Percentiles rank a stretch among this genome's conserved stretches.
These are phyloP conservation scores for Huntiella savannae DNA, from an alignment of 2,329 filamentous ascomycete species.

Conservation along the genomic window DNA sequence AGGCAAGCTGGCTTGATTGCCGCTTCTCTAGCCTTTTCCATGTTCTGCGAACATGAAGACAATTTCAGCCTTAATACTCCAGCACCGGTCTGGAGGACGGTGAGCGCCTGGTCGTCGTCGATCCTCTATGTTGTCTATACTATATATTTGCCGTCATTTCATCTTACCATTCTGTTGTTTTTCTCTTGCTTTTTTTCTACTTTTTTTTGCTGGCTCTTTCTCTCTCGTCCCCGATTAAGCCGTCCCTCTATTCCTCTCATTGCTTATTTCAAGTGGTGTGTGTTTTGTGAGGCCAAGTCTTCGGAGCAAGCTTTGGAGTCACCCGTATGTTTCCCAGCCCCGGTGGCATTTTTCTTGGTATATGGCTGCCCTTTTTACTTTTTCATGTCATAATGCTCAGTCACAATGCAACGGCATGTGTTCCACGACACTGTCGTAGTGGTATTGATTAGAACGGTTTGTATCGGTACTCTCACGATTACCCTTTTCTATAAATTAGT, in stretches of 20 bases:
- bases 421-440: background rate
- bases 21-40: background rate
- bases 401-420: background rate
- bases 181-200: background rate
- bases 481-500: background rate
- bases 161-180: constrained; percentile 2
- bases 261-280: background rate
- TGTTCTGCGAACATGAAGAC: constrained; percentile 1
- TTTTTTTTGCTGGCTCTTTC: background rate
- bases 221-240: background rate
- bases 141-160: constrained; percentile 4
- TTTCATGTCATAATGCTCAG: background rate
- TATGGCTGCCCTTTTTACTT: background rate
- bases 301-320: constrained; percentile 3
- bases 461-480: background rate
- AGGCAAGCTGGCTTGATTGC: constrained; percentile 9
- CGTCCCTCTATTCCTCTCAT: too few relatives aligned
- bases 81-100: too few relatives aligned
- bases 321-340: constrained; percentile 2
- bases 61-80: background rate
- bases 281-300: constrained; percentile 5
- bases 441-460: background rate
- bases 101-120: background rate
- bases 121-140: background rate
- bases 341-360: background rate